phyloP scores from a whole-genome alignment of 1,139 yeast genomes.

The Blastobotrys malaysiensis region DNA sequence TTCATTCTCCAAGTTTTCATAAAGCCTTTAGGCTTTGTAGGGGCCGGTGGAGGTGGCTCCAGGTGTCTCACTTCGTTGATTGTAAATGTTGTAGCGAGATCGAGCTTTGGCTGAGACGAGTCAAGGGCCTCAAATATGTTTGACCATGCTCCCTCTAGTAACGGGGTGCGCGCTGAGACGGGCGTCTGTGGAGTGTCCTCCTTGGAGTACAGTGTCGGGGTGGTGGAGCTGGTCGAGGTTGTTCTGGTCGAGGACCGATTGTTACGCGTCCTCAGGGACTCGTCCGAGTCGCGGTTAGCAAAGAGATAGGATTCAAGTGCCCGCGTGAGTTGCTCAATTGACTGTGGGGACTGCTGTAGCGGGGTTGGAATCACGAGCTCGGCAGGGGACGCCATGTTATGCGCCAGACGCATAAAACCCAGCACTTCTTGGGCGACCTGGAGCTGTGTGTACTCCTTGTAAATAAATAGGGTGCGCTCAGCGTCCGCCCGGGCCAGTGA shows the following conservation, averaged over 20 bases:
- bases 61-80: background rate
- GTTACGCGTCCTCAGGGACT: background rate
- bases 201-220: background rate
- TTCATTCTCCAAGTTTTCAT: background rate
- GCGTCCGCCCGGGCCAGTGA: constrained; percentile 23
- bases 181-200: background rate
- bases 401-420: constrained; percentile 17
- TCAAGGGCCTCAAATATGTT: background rate
- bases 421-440: constrained; percentile 23
- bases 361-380: constrained; percentile 23
- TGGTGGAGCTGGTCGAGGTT: background rate
- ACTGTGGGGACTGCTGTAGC: constrained; percentile 18
- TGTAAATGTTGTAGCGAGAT: background rate
- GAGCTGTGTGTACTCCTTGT: constrained; percentile 27
- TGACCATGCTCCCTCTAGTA: background rate
- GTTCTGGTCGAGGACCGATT: background rate
- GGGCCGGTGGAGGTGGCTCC: background rate
- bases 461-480: constrained; percentile 24
- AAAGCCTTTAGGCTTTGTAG: background rate
- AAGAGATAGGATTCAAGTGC: constrained; percentile 23
- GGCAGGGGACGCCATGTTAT: constrained; percentile 16
- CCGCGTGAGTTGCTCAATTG: constrained; percentile 20
- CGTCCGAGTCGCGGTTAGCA: background rate
- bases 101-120: background rate
- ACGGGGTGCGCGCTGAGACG: background rate